Evolutionary conservation across 75 land plant species (phyloP), one percentile per base, ranked within the genome.

Genomic region (Adiantum capillusveneris): DNA sequence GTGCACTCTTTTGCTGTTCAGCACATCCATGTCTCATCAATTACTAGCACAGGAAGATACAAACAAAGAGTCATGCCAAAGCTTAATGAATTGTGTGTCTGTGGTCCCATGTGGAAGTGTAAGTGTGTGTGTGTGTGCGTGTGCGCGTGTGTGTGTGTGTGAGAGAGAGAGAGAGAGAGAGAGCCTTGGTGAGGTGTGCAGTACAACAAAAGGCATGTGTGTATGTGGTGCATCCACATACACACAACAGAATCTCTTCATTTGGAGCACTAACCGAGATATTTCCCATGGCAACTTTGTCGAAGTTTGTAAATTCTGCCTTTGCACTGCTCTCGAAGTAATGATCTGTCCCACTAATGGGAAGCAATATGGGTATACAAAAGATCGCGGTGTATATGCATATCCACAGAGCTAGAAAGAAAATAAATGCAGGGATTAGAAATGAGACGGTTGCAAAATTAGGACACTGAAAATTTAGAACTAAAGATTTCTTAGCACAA

Each of bases 281-380:
- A 65, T 92, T 80, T 57, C 81, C 96, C 87, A 86, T 86, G 16
- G 96, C 70, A 44, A 86, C 65, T 53, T 70, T 78, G 77, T 89
- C 87, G 56, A 89, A 63, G 26, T 66, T 74, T 45, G 43, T 64
- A 57, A 79, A 88, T 24, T 63, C 62, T 31, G 68, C 65, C 31
- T 52, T 53, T 57, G 53, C 62, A 14, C 36, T 67, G 16, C 52
- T 25, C 13, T 55, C 36, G 34, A 52, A 24, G 44, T 65, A 50
- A 17, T 57, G 14, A 56, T 79, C 84, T 11, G 85, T 85, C 25
- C 60, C 78, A 39, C 82, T 71, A 37, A 90, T 56, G 0, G 98
- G 90, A n/a, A 94, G 68, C 42, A 94, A 85, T 31, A 79, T 69
- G 0, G 85, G 96, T 0, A 93, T 70, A 46, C 88, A 77, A 7